Conservation (phyloP, 1,284 basidiomycete genomes). For the Phylloboletellus chloephorus region DNA sequence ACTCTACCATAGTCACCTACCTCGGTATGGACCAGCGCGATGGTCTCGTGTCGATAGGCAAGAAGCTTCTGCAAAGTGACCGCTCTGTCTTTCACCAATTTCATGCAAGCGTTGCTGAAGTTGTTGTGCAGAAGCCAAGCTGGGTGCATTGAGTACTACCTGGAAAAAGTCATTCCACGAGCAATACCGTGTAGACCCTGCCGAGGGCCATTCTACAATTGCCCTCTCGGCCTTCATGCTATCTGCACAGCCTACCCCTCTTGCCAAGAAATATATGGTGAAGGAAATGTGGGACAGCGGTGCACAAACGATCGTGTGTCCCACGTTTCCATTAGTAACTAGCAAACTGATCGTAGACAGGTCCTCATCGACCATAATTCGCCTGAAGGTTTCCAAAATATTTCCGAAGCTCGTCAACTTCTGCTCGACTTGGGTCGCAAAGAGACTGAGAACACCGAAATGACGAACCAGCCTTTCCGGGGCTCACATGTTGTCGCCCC, state of each 20-base stretch:
- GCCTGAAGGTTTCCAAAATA: slow-evolving; percentile 69
- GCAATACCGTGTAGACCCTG: slow-evolving; percentile 37
- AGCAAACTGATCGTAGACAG: slow-evolving; percentile 34
- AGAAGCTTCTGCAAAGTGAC: slow-evolving; percentile 55
- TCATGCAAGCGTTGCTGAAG: slow-evolving; percentile 11
- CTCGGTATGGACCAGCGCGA: slow-evolving; percentile 67
- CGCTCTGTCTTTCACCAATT: slow-evolving; percentile 1
- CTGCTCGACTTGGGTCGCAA: slow-evolving; percentile 65
- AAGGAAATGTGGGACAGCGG: slow-evolving; percentile 89
- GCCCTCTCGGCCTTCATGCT: slow-evolving; percentile 86
- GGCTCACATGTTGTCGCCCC: slow-evolving; percentile 82
- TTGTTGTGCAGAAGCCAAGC: slow-evolving; percentile 40
- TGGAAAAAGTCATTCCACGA: slow-evolving; percentile 58
- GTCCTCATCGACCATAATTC: slow-evolving; percentile 86
- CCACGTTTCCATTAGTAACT: slow-evolving; percentile 15
- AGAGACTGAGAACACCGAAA: slow-evolving; percentile 47
- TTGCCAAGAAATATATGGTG: slow-evolving; percentile 63
- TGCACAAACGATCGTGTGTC: slow-evolving; percentile 68
- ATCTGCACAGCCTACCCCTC: slow-evolving; percentile 59
- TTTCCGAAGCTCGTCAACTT: slow-evolving; percentile 80
- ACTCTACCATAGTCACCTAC: slow-evolving; percentile 55
- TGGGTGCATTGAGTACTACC: slow-evolving; percentile 38
- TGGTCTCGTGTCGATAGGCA: slow-evolving; percentile 60
- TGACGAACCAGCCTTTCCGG: slow-evolving; percentile 33
- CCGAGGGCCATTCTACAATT: slow-evolving; percentile 49